phyloP scores from a whole-genome alignment of 2,329 filamentous ascomycete species.

The Elsinoe necatrix region DNA sequence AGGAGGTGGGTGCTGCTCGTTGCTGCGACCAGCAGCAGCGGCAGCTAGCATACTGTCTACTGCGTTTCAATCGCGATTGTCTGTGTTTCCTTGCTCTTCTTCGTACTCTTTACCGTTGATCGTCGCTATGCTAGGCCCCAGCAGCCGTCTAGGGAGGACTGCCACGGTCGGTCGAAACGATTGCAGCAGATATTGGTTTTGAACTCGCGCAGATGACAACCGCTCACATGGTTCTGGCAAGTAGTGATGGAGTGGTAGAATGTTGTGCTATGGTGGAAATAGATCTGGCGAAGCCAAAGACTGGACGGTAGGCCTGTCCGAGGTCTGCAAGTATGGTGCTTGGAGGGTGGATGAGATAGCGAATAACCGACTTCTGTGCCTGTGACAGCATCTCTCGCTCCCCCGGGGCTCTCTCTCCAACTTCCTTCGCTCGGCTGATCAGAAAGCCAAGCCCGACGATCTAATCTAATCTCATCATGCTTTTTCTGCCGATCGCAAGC shows the following conservation, averaged over 20 bases:
- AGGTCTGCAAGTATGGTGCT: neutral
- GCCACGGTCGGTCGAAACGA: neutral
- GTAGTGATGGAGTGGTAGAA: neutral
- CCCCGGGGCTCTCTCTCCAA: conserved; percentile 1
- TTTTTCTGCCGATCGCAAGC: neutral
- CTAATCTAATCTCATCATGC: conserved; percentile 13
- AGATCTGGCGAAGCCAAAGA: neutral
- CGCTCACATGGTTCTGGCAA: neutral
- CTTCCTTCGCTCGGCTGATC: conserved; percentile 11
- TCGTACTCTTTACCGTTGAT: neutral
- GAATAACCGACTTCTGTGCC: conserved; percentile 1
- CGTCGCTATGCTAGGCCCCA: neutral
- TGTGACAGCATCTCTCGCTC: conserved; percentile 12
- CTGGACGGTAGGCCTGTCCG: neutral
- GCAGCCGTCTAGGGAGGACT: neutral
- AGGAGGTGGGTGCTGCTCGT: conserved; percentile 18
- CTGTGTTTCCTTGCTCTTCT: neutral
- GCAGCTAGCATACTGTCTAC: conserved; percentile 20
- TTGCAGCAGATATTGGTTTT: neutral
- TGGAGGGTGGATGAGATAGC: neutral
- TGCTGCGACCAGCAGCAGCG: conserved; percentile 23
- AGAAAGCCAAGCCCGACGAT: conserved; percentile 12
- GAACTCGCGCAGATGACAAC: conserved; percentile 1
- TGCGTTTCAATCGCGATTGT: neutral
- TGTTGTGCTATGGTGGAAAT: neutral